Percentiles rank a stretch among this genome's conserved stretches.
phyloP scores from a whole-genome alignment of 805 yeast genomes.

The Zygosaccharomyces kombuchaensis region DNA sequence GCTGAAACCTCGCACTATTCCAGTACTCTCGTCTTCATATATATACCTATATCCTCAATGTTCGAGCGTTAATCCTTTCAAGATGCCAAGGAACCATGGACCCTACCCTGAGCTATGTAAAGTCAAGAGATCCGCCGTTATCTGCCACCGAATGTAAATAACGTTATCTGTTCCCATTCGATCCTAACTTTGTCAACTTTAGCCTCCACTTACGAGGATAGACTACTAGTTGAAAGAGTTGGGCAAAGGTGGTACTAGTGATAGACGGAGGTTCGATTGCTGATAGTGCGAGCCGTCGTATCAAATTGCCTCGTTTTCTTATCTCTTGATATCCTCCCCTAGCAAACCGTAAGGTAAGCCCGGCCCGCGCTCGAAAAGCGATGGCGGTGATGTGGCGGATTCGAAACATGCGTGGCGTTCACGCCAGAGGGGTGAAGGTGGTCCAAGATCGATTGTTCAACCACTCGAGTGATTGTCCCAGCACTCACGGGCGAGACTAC shows the following conservation, averaged over 20 bases:
- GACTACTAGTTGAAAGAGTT: too few species aligned
- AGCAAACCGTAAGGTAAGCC: not conserved
- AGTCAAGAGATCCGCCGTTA: constrained; percentile 2
- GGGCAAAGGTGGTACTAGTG: too few species aligned
- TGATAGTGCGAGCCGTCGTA: not conserved
- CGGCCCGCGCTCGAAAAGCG: not conserved
- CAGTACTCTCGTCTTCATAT: not conserved
- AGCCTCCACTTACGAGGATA: too few species aligned
- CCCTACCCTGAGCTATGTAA: not conserved
- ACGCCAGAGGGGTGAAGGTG: too few species aligned
- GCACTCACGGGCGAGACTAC: too few species aligned
- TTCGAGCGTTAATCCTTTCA: not conserved
- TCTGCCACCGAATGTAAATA: not conserved
- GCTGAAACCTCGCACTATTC: too few species aligned
- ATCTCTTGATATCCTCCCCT: not conserved
- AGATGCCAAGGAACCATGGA: not conserved
- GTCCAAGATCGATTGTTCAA: too few species aligned
- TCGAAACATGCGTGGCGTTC: too few species aligned
- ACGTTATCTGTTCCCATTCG: not conserved
- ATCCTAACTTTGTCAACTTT: too few species aligned
- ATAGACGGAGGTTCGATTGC: not conserved
- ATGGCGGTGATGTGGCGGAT: too few species aligned
- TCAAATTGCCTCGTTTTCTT: not conserved
- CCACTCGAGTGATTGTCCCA: too few species aligned
- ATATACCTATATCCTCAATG: not conserved